Base-by-base conservation (phyloP, 495 filamentous ascomycete genomes). In the Hypoxylon perforatum region DNA sequence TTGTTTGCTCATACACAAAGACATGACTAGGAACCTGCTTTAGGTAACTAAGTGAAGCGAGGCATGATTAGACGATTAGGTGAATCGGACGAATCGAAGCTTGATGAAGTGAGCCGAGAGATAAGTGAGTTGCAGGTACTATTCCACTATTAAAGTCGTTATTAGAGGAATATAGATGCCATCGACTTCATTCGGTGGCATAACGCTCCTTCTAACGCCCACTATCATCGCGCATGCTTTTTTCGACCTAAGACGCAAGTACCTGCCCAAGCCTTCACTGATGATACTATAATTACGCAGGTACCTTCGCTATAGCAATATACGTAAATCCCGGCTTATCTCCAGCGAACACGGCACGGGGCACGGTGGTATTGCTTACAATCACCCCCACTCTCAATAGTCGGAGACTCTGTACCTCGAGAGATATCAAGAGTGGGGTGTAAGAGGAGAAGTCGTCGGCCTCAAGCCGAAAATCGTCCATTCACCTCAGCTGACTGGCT, bases 341-440 rank as follows among this genome's bases (percentile, higher is more conserved):
- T 63, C 60, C 35, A 55, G 15, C 50, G 15, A 44, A 46, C 48
- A 23, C 56, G 14, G 36, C 11, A 39, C 10, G 11, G 11, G 4
- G 21, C 25, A 23, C 9, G 3, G 39, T 47, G 1, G 44, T 3
- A 21, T 25, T n/a, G 36, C 1, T 48, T 39, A 36, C 30, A 23
- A 49, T 25, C 33, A 39, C 53, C 61, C n/a, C 61, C 61, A 63
- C 61, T 45, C 46, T 48, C n/a, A 35, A 33, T 25, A 19, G 28
- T 62, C 25, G 25, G 25, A 54, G 4, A 25, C 42, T n/a, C n/a
- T 35, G 15, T n/a, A 15, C 36, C 14, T 10, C 10, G 23, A 35
- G 22, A 63, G 52, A 63, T 63, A 57, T 45, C 52, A 39, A 57
- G 30, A 38, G 55, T 57, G 55, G 55, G 55, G 54, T 18, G 35